These are phyloP conservation scores for Gyromitra esculenta DNA, from an alignment of 2,329 filamentous ascomycete genomes.

Conservation along the genomic window DNA sequence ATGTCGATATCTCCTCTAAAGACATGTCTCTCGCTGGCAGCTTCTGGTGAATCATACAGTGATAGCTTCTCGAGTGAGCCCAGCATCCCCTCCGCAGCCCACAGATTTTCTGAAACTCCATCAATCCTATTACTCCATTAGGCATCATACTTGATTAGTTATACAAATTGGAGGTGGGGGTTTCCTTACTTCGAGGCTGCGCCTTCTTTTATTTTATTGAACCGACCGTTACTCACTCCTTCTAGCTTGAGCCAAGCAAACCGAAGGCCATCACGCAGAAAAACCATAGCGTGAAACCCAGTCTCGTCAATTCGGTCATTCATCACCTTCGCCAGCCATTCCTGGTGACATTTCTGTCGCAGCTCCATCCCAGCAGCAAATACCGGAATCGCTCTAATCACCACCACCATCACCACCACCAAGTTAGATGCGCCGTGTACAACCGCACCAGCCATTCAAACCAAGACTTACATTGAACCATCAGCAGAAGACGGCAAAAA, in stretches of 20 bases:
- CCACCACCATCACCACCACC: not conserved
- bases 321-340: slow-evolving; percentile 54
- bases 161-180: slow-evolving; percentile 18
- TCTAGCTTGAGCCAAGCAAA: slow-evolving; percentile 57
- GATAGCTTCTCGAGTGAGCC: slow-evolving; percentile 56
- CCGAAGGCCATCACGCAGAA: slow-evolving; percentile 55
- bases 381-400: slow-evolving; percentile 42
- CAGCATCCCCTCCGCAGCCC: slow-evolving; percentile 57
- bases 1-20: slow-evolving; percentile 56
- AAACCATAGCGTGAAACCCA: slow-evolving; percentile 55
- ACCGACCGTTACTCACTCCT: slow-evolving; percentile 55
- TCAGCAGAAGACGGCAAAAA: slow-evolving; percentile 54
- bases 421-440: slow-evolving; percentile 4
- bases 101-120: slow-evolving; percentile 57
- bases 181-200: slow-evolving; percentile 53
- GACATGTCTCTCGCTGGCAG: slow-evolving; percentile 52
- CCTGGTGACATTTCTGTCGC: slow-evolving; percentile 56
- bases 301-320: slow-evolving; percentile 56
- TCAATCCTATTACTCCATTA: slow-evolving; percentile 54
- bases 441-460: not conserved
- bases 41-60: slow-evolving; percentile 56
- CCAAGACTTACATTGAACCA: slow-evolving; percentile 53
- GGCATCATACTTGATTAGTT: not conserved
- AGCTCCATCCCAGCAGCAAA: slow-evolving; percentile 56
- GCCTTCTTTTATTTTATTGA: slow-evolving; percentile 57